Conservation (phyloP, 2,329 filamentous ascomycete species). For the Didymella keratinophila region DNA sequence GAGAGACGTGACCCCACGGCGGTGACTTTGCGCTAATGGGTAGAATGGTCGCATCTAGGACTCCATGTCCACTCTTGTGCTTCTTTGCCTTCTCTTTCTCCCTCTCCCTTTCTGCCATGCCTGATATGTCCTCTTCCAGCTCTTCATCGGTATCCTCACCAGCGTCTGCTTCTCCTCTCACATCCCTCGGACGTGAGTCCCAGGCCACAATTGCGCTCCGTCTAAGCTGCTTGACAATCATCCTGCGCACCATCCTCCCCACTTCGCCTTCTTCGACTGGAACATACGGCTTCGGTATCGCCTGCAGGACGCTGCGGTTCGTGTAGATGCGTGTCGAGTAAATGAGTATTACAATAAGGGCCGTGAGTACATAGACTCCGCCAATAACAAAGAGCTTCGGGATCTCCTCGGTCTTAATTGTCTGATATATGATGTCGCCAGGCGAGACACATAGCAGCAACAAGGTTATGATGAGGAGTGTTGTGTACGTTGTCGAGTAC, state of each 20-base stretch:
- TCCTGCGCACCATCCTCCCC: conserved; percentile 73
- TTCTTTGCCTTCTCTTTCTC: conserved; percentile 37
- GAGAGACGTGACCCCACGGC: conserved; percentile 83
- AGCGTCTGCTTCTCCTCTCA: conserved; percentile 52
- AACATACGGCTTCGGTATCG: conserved; percentile 86
- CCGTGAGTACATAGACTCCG: conserved; percentile 76
- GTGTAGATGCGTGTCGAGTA: conserved; percentile 88
- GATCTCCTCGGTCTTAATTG: conserved; percentile 68
- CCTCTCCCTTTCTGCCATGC: conserved; percentile 42
- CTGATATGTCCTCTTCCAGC: conserved; percentile 26
- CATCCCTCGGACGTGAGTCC: conserved; percentile 74
- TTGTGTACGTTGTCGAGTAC: conserved; percentile 79
- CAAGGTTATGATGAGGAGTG: conserved; percentile 77
- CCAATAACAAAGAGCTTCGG: conserved; percentile 86
- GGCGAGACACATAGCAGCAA: conserved; percentile 81
- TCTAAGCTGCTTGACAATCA: conserved; percentile 76
- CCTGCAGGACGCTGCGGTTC: conserved; percentile 77
- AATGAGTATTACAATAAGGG: conserved; percentile 74
- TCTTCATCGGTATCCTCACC: conserved; percentile 28
- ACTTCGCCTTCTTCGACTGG: conserved; percentile 88
- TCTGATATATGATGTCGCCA: conserved; percentile 79
- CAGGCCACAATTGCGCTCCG: conserved; percentile 84
- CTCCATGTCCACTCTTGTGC: conserved; percentile 37
- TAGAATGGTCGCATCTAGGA: conserved; percentile 45
- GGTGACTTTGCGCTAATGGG: conserved; percentile 57